phyloP scores from a whole-genome alignment of 2,329 filamentous ascomycete genomes.

The Xylaria sp. region DNA sequence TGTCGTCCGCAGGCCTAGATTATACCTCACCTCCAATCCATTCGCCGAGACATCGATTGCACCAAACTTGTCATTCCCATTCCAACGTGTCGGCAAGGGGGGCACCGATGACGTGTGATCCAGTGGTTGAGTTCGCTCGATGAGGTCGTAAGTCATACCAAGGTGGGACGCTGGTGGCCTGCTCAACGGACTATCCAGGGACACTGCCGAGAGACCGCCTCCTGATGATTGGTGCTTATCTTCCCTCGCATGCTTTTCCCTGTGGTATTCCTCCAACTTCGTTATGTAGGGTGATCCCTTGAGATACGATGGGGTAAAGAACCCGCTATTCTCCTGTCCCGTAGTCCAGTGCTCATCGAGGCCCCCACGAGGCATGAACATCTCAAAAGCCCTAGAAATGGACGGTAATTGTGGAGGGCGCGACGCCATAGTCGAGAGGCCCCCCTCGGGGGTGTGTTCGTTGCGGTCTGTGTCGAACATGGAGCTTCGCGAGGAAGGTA shows the following conservation, averaged over 20 bases:
- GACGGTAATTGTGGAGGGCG: conserved; percentile 48
- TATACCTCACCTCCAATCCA: conserved; percentile 73
- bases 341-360: conserved; percentile 35
- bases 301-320: conserved; percentile 87
- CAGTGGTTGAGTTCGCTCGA: conserved; percentile 71
- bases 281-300: conserved; percentile 77
- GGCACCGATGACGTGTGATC: conserved; percentile 65
- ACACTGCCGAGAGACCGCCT: conserved; percentile 23
- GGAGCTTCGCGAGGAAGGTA: conserved; percentile 34
- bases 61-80: conserved; percentile 73
- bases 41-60: conserved; percentile 77
- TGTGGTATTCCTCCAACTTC: conserved; percentile 73
- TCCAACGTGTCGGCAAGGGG: conserved; percentile 84
- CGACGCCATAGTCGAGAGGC: conserved; percentile 33
- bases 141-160: conserved; percentile 81
- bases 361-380: conserved; percentile 46
- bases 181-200: conserved; percentile 50
- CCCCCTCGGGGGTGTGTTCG: conserved; percentile 36
- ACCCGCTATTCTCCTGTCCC: conserved; percentile 50
- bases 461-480: conserved; percentile 45
- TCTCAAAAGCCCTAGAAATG: conserved; percentile 60
- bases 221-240: conserved; percentile 53
- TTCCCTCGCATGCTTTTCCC: conserved; percentile 60
- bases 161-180: conserved; percentile 68
- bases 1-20: conserved; percentile 49